Base-by-base conservation (phyloP, 2,329 filamentous ascomycete genomes). In the Periconia digitata region DNA sequence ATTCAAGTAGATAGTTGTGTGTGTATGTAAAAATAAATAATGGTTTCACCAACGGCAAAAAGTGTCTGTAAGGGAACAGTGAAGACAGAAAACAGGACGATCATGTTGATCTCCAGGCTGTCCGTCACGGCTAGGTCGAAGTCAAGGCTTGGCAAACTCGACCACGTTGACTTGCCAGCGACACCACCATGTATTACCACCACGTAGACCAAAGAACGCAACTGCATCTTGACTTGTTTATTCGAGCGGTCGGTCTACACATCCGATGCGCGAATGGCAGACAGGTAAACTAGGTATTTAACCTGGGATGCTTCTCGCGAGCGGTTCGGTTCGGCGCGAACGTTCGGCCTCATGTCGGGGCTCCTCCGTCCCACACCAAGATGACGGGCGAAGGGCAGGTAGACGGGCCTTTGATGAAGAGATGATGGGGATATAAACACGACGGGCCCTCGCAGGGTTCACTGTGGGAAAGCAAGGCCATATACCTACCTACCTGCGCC, bases 371-470 rank as follows among this genome's bases (percentile, higher is more conserved):
- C 39, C 45, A n/a, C 47, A 47, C 44, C 43, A 49, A 53, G 49
- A 39, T 54, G 47, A 47, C 44, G 44, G 55, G 50, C 50, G 56
- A 54, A 57, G 56, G 23, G 27, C n/a, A 64, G 61, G 64, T 49
- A 68, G 59, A 69, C 65, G 65, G 66, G 60, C 66, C 67, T 68
- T 69, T 63, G 56, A 32, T 15, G 27, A 32, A 32, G 27, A 32
- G n/a, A n/a, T 32, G 20, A 47, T 45, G 51, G 53, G 49, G 50
- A 63, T 66, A 64, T 67, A 68, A 63, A 53, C 55, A 48, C 50
- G 39, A 50, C 48, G 43, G 56, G 56, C 24, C 49, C 49, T 47
- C 48, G 23, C 32, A 40, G 27, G n/a, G n/a, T n/a, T n/a, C n/a
- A n/a, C n/a, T n/a, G n/a, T n/a, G n/a, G n/a, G 10, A 32, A 32